Conservation (phyloP, 768 basidiomycete species). For the Amanita pseudoporphyria region DNA sequence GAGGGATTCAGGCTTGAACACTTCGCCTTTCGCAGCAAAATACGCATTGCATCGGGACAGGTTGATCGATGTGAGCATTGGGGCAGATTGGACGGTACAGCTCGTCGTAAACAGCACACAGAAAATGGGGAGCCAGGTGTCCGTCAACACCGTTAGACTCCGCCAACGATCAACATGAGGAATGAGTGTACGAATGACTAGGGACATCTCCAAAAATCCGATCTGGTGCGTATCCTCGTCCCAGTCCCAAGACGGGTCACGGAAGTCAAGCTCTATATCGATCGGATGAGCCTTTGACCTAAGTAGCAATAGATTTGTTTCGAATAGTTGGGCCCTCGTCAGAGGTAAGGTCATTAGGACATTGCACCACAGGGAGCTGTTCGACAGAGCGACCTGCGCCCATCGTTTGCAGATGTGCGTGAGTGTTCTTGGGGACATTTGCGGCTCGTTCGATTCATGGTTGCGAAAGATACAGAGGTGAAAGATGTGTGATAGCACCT, state of each 20-base stretch:
- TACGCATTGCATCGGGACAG: slow-evolving; percentile 52
- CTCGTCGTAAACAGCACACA: slow-evolving; percentile 36
- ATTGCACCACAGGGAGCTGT: slow-evolving; percentile 40
- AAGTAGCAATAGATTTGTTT: slow-evolving; percentile 27
- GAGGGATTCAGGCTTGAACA: slow-evolving; percentile 34
- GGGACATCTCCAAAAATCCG: slow-evolving; percentile 33
- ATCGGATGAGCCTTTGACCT: slow-evolving; percentile 40
- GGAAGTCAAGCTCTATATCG: slow-evolving; percentile 45
- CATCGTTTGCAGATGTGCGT: slow-evolving; percentile 43
- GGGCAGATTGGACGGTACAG: slow-evolving; percentile 19
- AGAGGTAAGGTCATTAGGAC: slow-evolving; percentile 37
- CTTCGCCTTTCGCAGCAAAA: slow-evolving; percentile 33
- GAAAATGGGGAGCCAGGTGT: slow-evolving; percentile 53
- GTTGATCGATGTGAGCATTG: slow-evolving; percentile 29
- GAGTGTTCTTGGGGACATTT: slow-evolving; percentile 17
- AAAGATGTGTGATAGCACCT: slow-evolving; percentile 28
- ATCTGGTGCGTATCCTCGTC: slow-evolving; percentile 38
- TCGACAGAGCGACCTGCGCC: slow-evolving; percentile 37
- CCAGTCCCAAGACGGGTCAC: slow-evolving; percentile 50
- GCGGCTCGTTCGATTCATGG: slow-evolving; percentile 10
- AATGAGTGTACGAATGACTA: slow-evolving; percentile 33
- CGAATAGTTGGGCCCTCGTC: slow-evolving; percentile 25
- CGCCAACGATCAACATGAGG: slow-evolving; percentile 39
- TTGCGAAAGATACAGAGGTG: slow-evolving; percentile 10
- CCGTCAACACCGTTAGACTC: slow-evolving; percentile 39